Percentiles rank a stretch among this genome's conserved stretches.
Evolutionary conservation across 2,329 filamentous ascomycete species (phyloP).

Genomic region (Talaromyces sp.): DNA sequence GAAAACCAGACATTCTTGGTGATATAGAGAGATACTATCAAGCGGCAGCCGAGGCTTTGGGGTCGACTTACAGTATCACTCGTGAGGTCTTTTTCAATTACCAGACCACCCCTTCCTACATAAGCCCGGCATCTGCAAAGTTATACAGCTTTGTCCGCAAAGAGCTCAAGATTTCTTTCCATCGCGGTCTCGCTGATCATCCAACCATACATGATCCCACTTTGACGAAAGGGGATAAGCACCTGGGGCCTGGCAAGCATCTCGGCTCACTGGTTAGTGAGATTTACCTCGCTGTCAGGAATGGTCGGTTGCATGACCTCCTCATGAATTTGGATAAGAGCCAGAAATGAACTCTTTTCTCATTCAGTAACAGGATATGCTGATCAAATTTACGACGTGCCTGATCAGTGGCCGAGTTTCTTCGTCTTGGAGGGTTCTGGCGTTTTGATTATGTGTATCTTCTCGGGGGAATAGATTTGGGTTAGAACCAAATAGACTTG

Average conservation of each 20-base stretch:
- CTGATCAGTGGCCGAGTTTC: neutral
- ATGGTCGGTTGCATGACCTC: slow-evolving; percentile 19
- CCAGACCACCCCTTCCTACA: slow-evolving; percentile 21
- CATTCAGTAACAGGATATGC: neutral
- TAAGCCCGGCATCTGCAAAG: slow-evolving; percentile 30
- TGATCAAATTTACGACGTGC: neutral
- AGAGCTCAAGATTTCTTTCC: slow-evolving; percentile 32
- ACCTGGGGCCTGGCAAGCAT: slow-evolving; percentile 17
- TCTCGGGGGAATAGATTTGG: neutral
- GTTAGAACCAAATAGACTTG: neutral
- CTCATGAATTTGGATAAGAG: slow-evolving; percentile 11
- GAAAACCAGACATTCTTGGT: neutral
- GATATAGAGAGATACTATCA: slow-evolving; percentile 12
- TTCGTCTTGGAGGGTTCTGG: neutral
- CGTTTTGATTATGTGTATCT: neutral
- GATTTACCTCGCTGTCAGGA: slow-evolving; percentile 26
- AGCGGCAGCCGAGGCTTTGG: slow-evolving; percentile 8
- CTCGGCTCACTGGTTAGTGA: slow-evolving; percentile 27
- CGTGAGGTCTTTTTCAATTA: slow-evolving; percentile 21
- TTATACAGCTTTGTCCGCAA: slow-evolving; percentile 38
- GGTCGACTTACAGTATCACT: slow-evolving; percentile 17
- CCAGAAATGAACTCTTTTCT: neutral
- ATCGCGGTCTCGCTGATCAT: slow-evolving; percentile 32
- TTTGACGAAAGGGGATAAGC: neutral
- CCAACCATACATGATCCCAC: slow-evolving; percentile 20